Conservation (phyloP, 139 green algal species). For the Chlorella sorokiniana region DNA sequence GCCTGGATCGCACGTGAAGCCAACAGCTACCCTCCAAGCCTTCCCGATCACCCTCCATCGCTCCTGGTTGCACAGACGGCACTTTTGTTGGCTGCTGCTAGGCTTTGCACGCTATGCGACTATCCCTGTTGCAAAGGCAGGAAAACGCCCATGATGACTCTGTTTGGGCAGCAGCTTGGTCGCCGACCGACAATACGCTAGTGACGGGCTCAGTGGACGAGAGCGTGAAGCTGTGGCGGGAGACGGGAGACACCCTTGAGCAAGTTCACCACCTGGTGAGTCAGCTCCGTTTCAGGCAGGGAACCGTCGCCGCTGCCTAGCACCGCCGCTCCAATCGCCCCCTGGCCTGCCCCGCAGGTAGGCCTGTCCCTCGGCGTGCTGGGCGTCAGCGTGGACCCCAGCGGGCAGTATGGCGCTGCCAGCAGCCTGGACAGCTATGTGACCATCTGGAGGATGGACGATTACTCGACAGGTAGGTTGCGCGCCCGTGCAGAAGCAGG, state of each 20-base stretch:
- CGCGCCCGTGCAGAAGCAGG: too few species aligned
- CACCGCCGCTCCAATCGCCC: neutral
- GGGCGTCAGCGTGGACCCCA: constrained; percentile 68
- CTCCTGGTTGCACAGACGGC: neutral
- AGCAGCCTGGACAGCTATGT: constrained; percentile 85
- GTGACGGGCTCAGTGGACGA: constrained; percentile 88
- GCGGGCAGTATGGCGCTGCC: constrained; percentile 71
- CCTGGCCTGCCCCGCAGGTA: constrained; percentile 45
- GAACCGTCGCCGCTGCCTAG: too few species aligned
- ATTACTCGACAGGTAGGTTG: constrained; percentile 34
- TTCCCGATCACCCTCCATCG: neutral
- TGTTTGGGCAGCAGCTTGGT: constrained; percentile 81
- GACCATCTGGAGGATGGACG: constrained; percentile 72
- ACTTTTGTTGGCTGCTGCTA: neutral
- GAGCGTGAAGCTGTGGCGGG: constrained; percentile 77
- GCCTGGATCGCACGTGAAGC: too few species aligned
- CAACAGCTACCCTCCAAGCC: too few species aligned
- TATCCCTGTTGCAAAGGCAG: constrained; percentile 55
- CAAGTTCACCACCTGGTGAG: constrained; percentile 46
- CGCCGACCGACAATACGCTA: constrained; percentile 51
- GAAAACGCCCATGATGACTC: constrained; percentile 82
- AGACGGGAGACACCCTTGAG: constrained; percentile 38
- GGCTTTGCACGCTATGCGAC: constrained; percentile 38
- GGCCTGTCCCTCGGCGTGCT: constrained; percentile 87
- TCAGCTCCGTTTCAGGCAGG: too few species aligned